phyloP scores from a whole-genome alignment of 805 yeast species.

The Lipomyces orientalis region DNA sequence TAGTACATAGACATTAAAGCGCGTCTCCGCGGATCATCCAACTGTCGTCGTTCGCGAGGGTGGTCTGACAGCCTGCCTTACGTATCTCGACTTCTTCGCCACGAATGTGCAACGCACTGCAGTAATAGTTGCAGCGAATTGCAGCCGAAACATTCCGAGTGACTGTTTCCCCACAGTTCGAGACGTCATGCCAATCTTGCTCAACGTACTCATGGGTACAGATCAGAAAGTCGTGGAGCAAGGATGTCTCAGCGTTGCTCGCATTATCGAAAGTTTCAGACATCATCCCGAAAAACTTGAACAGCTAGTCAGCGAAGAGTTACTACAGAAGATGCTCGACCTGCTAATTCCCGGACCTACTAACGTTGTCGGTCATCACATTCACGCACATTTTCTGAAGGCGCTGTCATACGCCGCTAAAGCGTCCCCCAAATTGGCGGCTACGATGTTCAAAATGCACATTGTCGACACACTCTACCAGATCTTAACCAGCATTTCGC shows the following conservation, averaged over 20 bases:
- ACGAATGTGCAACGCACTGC: conserved; percentile 88
- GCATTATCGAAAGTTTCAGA: conserved; percentile 59
- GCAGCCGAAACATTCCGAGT: conserved; percentile 58
- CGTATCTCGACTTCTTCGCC: conserved; percentile 85
- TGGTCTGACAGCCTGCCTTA: conserved; percentile 68
- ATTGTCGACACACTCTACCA: conserved; percentile 55
- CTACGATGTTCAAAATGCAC: conserved; percentile 54
- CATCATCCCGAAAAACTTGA: conserved; percentile 54
- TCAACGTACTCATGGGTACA: conserved; percentile 55
- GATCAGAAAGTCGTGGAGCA: conserved; percentile 68
- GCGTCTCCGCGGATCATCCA: conserved; percentile 46
- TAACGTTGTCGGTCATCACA: conserved; percentile 25
- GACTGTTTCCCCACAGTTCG: conserved; percentile 55
- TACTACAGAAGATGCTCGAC: conserved; percentile 42
- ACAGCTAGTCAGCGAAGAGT: conserved; percentile 48
- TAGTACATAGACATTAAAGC: conserved; percentile 49
- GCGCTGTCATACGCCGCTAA: conserved; percentile 55
- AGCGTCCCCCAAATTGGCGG: conserved; percentile 53
- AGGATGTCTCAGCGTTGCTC: conserved; percentile 67
- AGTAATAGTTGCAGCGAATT: conserved; percentile 69
- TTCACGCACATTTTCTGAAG: conserved; percentile 32
- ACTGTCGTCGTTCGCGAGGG: conserved; percentile 54
- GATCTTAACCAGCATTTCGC: conserved; percentile 59
- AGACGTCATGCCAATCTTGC: conserved; percentile 64
- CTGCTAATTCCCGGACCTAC: conserved; percentile 28